Conservation (phyloP, 73 alveolate genomes). For the Paramecium caudatum region DNA sequence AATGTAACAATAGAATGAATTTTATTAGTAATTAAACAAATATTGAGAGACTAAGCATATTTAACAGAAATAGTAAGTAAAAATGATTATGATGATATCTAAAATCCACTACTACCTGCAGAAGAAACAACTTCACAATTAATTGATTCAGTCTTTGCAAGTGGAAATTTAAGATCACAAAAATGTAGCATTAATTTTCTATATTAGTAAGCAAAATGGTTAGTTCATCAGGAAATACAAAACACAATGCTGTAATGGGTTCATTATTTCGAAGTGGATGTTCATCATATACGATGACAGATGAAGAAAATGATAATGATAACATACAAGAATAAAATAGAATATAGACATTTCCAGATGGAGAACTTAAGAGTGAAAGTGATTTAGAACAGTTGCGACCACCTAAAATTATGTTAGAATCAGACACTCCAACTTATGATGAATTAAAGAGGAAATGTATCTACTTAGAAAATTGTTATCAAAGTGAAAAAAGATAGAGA, state of each 20-base stretch:
- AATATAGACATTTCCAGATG: not conserved
- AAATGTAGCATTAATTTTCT: not conserved
- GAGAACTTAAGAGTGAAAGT: not conserved
- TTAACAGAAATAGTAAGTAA: constrained; percentile 37
- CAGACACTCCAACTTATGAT: not conserved
- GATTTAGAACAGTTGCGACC: not conserved
- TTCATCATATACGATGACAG: not conserved
- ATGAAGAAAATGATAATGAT: not conserved
- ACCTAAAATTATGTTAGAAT: not conserved
- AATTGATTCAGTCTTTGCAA: not conserved
- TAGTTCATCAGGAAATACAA: not conserved
- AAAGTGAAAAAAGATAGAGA: no score
- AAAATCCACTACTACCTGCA: not conserved
- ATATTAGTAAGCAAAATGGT: not conserved
- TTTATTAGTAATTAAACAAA: constrained; percentile 1
- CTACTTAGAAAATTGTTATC: no score
- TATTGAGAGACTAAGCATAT: not conserved
- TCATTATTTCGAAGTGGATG: not conserved
- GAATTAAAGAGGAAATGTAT: constrained; percentile 5
- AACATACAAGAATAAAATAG: not conserved
- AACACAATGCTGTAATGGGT: not conserved
- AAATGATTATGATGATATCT: no score
- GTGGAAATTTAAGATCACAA: not conserved
- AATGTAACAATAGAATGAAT: not conserved
- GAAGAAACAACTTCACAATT: constrained; percentile 10